These are phyloP conservation scores for Colletotrichum sp. DNA, from an alignment of 2,329 filamentous ascomycete genomes.

Conservation along the genomic window DNA sequence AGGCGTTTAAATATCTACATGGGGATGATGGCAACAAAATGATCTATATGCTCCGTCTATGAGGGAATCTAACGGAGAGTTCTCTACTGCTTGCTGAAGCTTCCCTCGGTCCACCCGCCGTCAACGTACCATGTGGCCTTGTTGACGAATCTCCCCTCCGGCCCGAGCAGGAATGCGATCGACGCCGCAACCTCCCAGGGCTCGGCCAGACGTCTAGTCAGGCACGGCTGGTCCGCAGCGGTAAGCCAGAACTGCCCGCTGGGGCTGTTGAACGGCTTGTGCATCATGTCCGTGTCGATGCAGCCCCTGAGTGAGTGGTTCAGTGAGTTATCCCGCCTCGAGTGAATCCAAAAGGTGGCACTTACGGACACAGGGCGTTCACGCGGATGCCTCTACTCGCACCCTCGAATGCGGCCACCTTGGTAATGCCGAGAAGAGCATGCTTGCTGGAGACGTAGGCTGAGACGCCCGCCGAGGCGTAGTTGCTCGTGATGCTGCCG, in stretches of 20 bases:
- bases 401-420: conserved; percentile 30
- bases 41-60: neutral
- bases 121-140: conserved; percentile 28
- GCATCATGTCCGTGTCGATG: conserved; percentile 33
- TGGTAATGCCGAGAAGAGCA: conserved; percentile 30
- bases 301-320: conserved; percentile 25
- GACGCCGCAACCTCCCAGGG: conserved; percentile 32
- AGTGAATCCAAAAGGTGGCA: neutral
- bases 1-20: neutral
- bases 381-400: conserved; percentile 19
- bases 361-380: conserved; percentile 17
- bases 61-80: neutral
- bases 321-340: neutral
- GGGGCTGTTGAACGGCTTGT: conserved; percentile 28
- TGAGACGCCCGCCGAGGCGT: conserved; percentile 36
- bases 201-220: conserved; percentile 31
- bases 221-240: conserved; percentile 24
- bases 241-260: conserved; percentile 5
- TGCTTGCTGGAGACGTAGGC: conserved; percentile 39
- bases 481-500: conserved; percentile 46
- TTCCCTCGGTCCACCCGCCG: conserved; percentile 45
- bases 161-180: conserved; percentile 34
- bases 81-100: neutral
- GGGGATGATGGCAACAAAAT: conserved; percentile 26
- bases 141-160: conserved; percentile 36